These are phyloP conservation scores for Ilex paraguariensis DNA, from an alignment of 305 asterid species.

Conservation along the genomic window DNA sequence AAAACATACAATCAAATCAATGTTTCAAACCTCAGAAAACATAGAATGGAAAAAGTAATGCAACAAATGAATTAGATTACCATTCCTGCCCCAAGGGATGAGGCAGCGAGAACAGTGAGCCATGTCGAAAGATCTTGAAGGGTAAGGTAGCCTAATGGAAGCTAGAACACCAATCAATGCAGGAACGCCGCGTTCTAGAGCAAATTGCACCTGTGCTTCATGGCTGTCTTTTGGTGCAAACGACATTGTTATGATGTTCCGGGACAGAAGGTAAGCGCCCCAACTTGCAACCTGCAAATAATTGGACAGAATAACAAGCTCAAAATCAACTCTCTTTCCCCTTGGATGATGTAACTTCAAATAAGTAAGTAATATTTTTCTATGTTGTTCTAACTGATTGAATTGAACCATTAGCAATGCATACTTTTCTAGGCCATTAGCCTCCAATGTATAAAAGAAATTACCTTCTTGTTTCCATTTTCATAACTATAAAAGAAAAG, in stretches of 20 bases:
- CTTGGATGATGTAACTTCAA: too few species aligned
- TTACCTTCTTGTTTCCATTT: too few species aligned
- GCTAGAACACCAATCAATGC: slow-evolving; percentile 86
- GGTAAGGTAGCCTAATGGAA: slow-evolving; percentile 72
- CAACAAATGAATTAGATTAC: slow-evolving; percentile 26
- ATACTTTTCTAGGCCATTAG: too few species aligned
- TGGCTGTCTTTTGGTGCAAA: slow-evolving; percentile 95
- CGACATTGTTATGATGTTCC: slow-evolving; percentile 69
- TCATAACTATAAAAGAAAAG: too few species aligned
- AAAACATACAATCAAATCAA: not conserved
- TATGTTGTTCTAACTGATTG: too few species aligned
- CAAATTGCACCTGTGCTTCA: slow-evolving; percentile 89
- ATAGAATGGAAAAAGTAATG: not conserved
- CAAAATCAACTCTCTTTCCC: too few species aligned
- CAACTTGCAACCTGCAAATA: slow-evolving; percentile 78
- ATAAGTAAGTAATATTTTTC: too few species aligned
- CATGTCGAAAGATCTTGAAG: slow-evolving; percentile 85
- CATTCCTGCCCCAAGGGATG: slow-evolving; percentile 80
- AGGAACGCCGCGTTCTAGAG: slow-evolving; percentile 94
- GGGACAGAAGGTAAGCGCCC: slow-evolving; percentile 85
- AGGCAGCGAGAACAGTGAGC: slow-evolving; percentile 98
- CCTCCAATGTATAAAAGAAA: too few species aligned
- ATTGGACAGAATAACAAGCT: not conserved
- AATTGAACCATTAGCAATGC: too few species aligned
- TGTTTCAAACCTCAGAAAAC: not conserved